Percentiles rank a stretch among this genome's conserved stretches.
Evolutionary conservation across 1,139 yeast species (phyloP).

Genomic region (Yamadazyma mexicana): DNA sequence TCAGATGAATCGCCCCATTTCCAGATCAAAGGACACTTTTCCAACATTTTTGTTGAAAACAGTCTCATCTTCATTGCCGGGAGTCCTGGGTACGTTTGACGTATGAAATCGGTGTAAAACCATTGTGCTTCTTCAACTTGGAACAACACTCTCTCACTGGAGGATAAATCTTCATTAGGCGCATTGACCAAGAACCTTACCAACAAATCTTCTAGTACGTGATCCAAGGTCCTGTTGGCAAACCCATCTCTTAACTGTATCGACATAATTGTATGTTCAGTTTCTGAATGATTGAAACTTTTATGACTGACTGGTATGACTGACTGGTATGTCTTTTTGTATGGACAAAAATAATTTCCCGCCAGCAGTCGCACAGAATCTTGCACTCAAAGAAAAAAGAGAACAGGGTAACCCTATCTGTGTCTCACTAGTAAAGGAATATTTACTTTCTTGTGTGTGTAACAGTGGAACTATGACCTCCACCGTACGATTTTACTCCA

Average conservation of each 20-base stretch:
- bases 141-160: constrained; percentile 85
- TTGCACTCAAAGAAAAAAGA: too few species aligned
- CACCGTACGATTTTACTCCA: constrained; percentile 10
- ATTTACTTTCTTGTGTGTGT: too few species aligned
- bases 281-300: background rate
- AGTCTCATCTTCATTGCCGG: constrained; percentile 79
- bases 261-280: constrained; percentile 37
- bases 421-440: too few species aligned
- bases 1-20: constrained; percentile 80
- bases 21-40: constrained; percentile 84
- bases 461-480: background rate
- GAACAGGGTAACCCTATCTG: constrained; percentile 1
- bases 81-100: constrained; percentile 70
- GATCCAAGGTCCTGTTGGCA: constrained; percentile 61
- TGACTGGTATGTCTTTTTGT: background rate
- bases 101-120: constrained; percentile 88
- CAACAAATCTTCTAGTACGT: constrained; percentile 80
- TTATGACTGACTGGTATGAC: background rate
- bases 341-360: constrained; percentile 1
- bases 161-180: constrained; percentile 85
- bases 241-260: constrained; percentile 58
- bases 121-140: constrained; percentile 98
- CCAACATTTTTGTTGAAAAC: constrained; percentile 73
- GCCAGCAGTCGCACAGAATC: too few species aligned
- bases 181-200: constrained; percentile 90